phyloP scores from a whole-genome alignment of 176 grass and related monocot genomes.

The Rhynchospora pubera region DNA sequence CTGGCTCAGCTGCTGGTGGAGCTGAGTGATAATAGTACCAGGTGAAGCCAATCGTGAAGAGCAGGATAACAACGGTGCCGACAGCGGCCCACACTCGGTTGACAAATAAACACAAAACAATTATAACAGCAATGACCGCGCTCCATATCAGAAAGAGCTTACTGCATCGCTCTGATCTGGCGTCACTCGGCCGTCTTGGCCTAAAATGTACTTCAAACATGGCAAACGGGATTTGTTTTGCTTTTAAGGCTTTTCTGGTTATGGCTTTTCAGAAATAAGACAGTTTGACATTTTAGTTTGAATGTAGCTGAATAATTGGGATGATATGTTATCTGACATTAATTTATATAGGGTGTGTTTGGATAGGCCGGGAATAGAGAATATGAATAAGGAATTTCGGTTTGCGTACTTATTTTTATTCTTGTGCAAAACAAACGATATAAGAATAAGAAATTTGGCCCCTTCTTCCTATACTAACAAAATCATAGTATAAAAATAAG shows the following conservation, averaged over 20 bases:
- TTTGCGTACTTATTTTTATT: no score
- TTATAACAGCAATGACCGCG: background rate
- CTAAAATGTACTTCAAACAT: constrained; percentile 16
- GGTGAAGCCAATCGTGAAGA: constrained; percentile 1
- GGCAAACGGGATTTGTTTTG: background rate
- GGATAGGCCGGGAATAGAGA: no score
- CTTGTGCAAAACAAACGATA: no score
- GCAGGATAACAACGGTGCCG: constrained; percentile 6
- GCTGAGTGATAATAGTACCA: constrained; percentile 8
- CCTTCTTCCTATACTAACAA: no score
- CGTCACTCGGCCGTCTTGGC: background rate
- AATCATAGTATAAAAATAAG: no score
- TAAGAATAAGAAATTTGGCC: no score
- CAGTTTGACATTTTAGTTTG: background rate
- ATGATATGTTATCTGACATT: background rate
- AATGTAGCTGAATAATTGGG: background rate
- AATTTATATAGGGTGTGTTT: no score
- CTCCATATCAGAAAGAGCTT: constrained; percentile 22
- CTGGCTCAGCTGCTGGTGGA: background rate
- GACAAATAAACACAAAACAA: constrained; percentile 13
- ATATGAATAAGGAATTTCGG: no score
- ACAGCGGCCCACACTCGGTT: constrained; percentile 26
- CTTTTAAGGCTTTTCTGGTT: background rate
- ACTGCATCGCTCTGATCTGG: background rate
- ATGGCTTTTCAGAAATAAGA: background rate